Evolutionary conservation across 805 yeast genomes (phyloP).

Genomic region (Pichia eremophila): DNA sequence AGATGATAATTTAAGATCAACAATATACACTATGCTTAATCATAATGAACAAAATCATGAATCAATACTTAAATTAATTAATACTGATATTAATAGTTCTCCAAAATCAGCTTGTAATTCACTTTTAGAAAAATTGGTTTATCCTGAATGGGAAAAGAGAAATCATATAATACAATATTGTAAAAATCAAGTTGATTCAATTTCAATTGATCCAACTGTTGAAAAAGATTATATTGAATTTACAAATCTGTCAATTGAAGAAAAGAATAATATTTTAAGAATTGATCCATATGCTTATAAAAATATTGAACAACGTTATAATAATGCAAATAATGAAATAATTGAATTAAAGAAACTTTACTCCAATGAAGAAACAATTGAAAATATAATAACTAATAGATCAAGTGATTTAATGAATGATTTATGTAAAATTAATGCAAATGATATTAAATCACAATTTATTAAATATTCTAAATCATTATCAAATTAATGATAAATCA

Average conservation of each 20-base stretch:
- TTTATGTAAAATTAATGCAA: slow-evolving; percentile 21
- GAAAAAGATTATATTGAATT: slow-evolving; percentile 6
- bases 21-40: slow-evolving; percentile 31
- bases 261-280: slow-evolving; percentile 21
- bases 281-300: slow-evolving; percentile 44
- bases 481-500: no score
- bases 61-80: slow-evolving; percentile 16
- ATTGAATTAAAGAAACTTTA: slow-evolving; percentile 27
- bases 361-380: slow-evolving; percentile 33
- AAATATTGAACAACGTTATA: slow-evolving; percentile 26
- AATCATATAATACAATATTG: slow-evolving; percentile 34
- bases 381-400: slow-evolving; percentile 30
- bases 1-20: slow-evolving; percentile 39
- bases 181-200: slow-evolving; percentile 21
- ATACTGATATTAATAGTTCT: not conserved
- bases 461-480: not conserved
- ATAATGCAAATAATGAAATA: slow-evolving; percentile 22
- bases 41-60: slow-evolving; percentile 18
- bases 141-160: slow-evolving; percentile 40
- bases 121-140: slow-evolving; percentile 29
- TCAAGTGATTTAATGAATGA: slow-evolving; percentile 28
- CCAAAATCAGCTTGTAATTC: slow-evolving; percentile 24
- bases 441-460: slow-evolving; percentile 5
- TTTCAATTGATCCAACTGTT: slow-evolving; percentile 14
- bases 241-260: slow-evolving; percentile 13